Percentiles rank a stretch among this genome's conserved stretches.
These are phyloP conservation scores for Pseudomonodictys pantanalensis DNA, from an alignment of 495 filamentous ascomycete species.

Conservation along the genomic window DNA sequence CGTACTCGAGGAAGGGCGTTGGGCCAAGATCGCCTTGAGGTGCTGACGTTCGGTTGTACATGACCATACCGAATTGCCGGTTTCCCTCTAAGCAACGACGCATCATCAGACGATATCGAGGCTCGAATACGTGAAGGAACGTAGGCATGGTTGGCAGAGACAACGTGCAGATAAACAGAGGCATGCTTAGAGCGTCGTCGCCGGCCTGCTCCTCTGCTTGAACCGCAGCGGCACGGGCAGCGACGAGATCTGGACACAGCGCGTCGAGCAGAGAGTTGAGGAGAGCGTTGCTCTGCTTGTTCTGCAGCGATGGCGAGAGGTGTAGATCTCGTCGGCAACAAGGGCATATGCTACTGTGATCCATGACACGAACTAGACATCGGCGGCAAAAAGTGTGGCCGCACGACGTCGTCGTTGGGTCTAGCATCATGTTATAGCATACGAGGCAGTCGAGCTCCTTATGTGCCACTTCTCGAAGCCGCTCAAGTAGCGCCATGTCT, in stretches of 20 bases:
- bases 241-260: constrained; percentile 66
- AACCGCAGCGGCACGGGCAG: constrained; percentile 52
- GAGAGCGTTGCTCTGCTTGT: constrained; percentile 60
- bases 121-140: constrained; percentile 88
- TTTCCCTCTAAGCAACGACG: constrained; percentile 70
- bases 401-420: constrained; percentile 79
- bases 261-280: constrained; percentile 57
- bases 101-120: constrained; percentile 85
- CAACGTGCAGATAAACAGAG: constrained; percentile 79
- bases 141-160: constrained; percentile 80
- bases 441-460: constrained; percentile 82
- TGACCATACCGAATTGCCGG: constrained; percentile 79
- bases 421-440: constrained; percentile 74
- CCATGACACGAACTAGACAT: constrained; percentile 70
- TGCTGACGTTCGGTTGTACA: constrained; percentile 57
- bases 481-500: constrained; percentile 53
- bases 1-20: constrained; percentile 66
- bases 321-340: constrained; percentile 68
- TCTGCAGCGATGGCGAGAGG: constrained; percentile 55
- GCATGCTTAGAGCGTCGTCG: constrained; percentile 57
- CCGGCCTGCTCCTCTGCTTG: constrained; percentile 50
- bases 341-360: constrained; percentile 74
- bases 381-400: constrained; percentile 86
- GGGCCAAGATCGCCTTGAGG: constrained; percentile 58
- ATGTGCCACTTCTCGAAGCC: constrained; percentile 58